A percentile compares a stretch with the other conserved stretches of the same genome.
Conservation (phyloP, 108 stramenopile species). For the Nitzschia sp. region DNA sequence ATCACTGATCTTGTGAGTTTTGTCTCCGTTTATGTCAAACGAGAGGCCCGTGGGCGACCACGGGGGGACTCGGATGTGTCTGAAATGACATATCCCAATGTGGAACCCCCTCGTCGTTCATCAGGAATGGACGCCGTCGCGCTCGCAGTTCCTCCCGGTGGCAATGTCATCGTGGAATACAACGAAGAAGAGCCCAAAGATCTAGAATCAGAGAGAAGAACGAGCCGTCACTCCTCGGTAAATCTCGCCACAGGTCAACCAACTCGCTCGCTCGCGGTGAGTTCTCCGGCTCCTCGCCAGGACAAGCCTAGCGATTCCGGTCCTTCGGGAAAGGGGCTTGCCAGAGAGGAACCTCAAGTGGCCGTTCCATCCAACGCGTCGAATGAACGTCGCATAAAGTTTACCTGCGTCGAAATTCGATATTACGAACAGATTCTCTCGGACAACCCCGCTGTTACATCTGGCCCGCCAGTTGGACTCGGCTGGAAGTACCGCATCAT, state of each 20-base stretch:
- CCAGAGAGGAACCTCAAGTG: not conserved
- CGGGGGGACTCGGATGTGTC: constrained; percentile 6
- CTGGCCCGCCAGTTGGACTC: constrained; percentile 58
- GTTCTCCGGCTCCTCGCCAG: not conserved
- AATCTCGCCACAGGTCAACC: not conserved
- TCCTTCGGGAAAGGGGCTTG: not conserved
- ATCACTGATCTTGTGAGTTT: constrained; percentile 15
- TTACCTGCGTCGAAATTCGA: constrained; percentile 46
- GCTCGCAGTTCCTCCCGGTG: not conserved
- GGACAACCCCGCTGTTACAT: constrained; percentile 66
- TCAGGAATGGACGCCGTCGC: constrained; percentile 8
- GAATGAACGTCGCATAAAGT: constrained; percentile 24
- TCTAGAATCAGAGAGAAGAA: not conserved
- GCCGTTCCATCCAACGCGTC: not conserved
- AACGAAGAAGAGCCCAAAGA: not conserved
- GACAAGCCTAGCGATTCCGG: not conserved
- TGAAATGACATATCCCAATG: not conserved
- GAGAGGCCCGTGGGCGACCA: not conserved
- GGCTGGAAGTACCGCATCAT: constrained; percentile 60
- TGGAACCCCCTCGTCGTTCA: not conserved
- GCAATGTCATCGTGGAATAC: not conserved
- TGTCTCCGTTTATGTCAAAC: constrained; percentile 10
- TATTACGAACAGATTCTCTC: constrained; percentile 49
- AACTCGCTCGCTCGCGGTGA: not conserved
- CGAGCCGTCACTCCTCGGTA: not conserved